Evolutionary conservation across 345 rosid species (phyloP), one percentile per base, ranked within the genome.

Genomic region (Rhizophora mangle): DNA sequence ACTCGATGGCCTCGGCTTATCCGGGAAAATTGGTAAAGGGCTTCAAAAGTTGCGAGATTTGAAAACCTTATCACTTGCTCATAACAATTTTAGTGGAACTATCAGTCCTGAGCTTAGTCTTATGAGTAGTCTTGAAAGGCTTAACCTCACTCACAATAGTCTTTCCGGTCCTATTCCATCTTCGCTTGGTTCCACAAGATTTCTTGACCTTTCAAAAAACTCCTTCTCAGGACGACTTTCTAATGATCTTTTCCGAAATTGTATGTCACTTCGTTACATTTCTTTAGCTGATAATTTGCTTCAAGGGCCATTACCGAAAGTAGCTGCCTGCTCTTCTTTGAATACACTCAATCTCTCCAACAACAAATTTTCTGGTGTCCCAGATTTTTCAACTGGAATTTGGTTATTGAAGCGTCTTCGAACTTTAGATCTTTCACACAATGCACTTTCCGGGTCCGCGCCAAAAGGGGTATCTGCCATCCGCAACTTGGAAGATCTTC

Each of bases 21-120:
- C 96, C 27, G 99, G 99, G 24, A 92, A 80, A 81, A 75, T 95
- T 54, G 86, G 88, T 0, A 80, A 86, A 72, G 97, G 99, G 8
- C 85, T 92, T 15, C 85, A 86, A 60, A 88, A 83, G 80, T 75
- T 95, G 84, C 83, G 83, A 58, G 81, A 76, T 53, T 70, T 95
- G 74, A 86, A 76, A 77, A 82, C 85, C 22, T 76, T 95, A 43
- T 89, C 96, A 34, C 85, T 95, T 47, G 83, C 99, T 4, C 11
- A 53, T 19, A 94, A 94, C 86, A 87, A 88, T 65, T 77, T 94
- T 68, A 79, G 72, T 9, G 96, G 93, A 30, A 75, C 56, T 34
- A 71, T 89, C 63, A 76, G 70, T 65, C 84, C 81, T 43, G 79
- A 77, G 32, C 60, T 85, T 57, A 60, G 77, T 58, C 68, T 79